phyloP scores from a whole-genome alignment of 306 rosid genomes.

The Cicer judaicum region DNA sequence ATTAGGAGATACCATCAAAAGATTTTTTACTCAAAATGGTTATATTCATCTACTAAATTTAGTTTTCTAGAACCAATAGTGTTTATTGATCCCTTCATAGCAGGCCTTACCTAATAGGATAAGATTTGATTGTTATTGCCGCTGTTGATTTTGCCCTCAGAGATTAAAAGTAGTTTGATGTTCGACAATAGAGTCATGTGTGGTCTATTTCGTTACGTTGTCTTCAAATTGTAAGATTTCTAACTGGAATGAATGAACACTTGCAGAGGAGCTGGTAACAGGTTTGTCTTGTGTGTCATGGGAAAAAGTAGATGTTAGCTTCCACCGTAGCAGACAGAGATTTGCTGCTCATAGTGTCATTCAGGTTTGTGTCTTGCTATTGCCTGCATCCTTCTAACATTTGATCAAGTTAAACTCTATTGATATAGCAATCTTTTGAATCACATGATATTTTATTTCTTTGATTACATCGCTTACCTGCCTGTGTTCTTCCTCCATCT shows the following conservation, averaged over 20 bases:
- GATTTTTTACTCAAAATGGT: constrained; percentile 2
- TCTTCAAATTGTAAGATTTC: constrained; percentile 29
- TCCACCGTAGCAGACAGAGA: constrained; percentile 70
- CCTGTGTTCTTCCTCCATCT: background rate
- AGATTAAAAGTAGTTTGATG: background rate
- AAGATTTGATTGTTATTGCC: constrained; percentile 25
- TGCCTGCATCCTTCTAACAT: background rate
- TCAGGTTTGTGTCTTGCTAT: constrained; percentile 62
- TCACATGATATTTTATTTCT: constrained; percentile 10
- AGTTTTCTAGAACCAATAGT: background rate
- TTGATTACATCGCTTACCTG: constrained; percentile 22
- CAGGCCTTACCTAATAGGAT: background rate
- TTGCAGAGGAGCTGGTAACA: constrained; percentile 83
- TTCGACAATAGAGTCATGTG: constrained; percentile 14
- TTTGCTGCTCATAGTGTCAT: constrained; percentile 97
- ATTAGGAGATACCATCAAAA: constrained; percentile 16
- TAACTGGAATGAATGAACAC: constrained; percentile 40
- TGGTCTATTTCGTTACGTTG: background rate
- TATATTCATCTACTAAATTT: constrained; percentile 1
- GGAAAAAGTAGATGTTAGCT: constrained; percentile 98
- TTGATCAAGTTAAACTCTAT: background rate
- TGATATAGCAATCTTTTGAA: background rate
- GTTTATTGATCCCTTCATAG: constrained; percentile 5
- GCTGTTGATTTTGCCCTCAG: constrained; percentile 13
- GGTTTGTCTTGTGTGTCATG: constrained; percentile 86